Evolutionary conservation across 1,284 basidiomycete genomes (phyloP).

Genomic region (Rhodotorula sp.): DNA sequence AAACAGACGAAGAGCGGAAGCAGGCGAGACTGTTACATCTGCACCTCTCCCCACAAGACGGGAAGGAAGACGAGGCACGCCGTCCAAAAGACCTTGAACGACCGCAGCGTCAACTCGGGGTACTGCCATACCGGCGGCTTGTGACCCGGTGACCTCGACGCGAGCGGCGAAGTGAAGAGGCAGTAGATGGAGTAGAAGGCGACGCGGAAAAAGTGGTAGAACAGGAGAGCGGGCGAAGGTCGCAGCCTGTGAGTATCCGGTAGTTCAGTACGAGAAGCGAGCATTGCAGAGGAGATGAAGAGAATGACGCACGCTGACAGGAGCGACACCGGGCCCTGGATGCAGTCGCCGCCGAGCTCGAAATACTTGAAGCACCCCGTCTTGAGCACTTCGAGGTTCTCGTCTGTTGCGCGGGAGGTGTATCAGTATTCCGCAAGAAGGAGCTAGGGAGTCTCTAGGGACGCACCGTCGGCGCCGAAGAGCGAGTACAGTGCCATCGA

Average conservation of each 20-base stretch:
- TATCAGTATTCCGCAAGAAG: background rate
- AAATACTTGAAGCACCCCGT: slow-evolving; percentile 98
- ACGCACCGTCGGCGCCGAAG: slow-evolving; percentile 77
- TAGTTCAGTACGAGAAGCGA: background rate
- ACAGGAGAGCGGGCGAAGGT: slow-evolving; percentile 73
- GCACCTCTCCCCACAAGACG: slow-evolving; percentile 74
- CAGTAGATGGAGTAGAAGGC: slow-evolving; percentile 65
- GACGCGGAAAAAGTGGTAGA: slow-evolving; percentile 91
- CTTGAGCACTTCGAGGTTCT: slow-evolving; percentile 75
- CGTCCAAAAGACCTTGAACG: slow-evolving; percentile 70
- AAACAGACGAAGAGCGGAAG: background rate
- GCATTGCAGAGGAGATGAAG: slow-evolving; percentile 21
- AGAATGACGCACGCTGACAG: slow-evolving; percentile 66
- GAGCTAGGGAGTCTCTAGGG: slow-evolving; percentile 28
- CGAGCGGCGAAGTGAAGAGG: slow-evolving; percentile 57
- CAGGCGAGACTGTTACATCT: slow-evolving; percentile 23
- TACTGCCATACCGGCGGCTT: slow-evolving; percentile 59
- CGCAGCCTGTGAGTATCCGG: slow-evolving; percentile 53
- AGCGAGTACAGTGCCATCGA: slow-evolving; percentile 88
- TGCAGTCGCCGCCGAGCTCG: slow-evolving; percentile 83
- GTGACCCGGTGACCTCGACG: slow-evolving; percentile 51
- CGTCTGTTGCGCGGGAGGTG: slow-evolving; percentile 55
- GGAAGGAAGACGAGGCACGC: slow-evolving; percentile 83
- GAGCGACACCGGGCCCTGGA: slow-evolving; percentile 82
- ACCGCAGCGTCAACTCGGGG: slow-evolving; percentile 60